Evolutionary conservation across 2,329 filamentous ascomycete species (phyloP).

Genomic region (Aspergillus unguis): DNA sequence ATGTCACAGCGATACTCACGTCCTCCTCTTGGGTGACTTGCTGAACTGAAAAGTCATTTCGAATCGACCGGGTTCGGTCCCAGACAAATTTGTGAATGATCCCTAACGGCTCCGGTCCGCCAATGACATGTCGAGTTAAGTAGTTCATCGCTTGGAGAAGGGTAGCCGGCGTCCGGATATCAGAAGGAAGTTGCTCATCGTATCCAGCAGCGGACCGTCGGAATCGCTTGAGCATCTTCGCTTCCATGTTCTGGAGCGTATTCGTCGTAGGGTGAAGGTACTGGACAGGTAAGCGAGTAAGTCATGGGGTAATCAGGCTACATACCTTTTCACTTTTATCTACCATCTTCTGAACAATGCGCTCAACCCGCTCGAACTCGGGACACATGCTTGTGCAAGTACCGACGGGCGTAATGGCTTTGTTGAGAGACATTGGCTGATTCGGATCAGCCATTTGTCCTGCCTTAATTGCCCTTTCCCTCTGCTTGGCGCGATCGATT

Average conservation of each 20-base stretch:
- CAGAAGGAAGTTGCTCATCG: slow-evolving; percentile 61
- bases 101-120: slow-evolving; percentile 48
- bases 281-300: slow-evolving; percentile 23
- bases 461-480: slow-evolving; percentile 50
- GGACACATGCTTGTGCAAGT: slow-evolving; percentile 64
- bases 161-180: slow-evolving; percentile 57
- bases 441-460: slow-evolving; percentile 59
- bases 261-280: slow-evolving; percentile 35
- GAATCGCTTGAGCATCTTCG: slow-evolving; percentile 62
- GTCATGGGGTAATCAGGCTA: neutral
- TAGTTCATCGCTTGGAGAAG: slow-evolving; percentile 49
- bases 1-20: slow-evolving; percentile 56
- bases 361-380: slow-evolving; percentile 60
- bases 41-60: slow-evolving; percentile 64
- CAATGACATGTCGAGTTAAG: slow-evolving; percentile 50
- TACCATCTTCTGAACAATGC: slow-evolving; percentile 61
- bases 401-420: slow-evolving; percentile 61
- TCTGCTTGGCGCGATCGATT: slow-evolving; percentile 48
- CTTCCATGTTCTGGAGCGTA: slow-evolving; percentile 33
- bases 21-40: slow-evolving; percentile 56
- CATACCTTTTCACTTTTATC: slow-evolving; percentile 58
- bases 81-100: slow-evolving; percentile 62
- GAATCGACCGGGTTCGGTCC: slow-evolving; percentile 62
- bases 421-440: slow-evolving; percentile 56
- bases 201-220: slow-evolving; percentile 60